Base-by-base conservation (phyloP, 2,329 filamentous ascomycete species). In the Ophiocordyceps robertsii region DNA sequence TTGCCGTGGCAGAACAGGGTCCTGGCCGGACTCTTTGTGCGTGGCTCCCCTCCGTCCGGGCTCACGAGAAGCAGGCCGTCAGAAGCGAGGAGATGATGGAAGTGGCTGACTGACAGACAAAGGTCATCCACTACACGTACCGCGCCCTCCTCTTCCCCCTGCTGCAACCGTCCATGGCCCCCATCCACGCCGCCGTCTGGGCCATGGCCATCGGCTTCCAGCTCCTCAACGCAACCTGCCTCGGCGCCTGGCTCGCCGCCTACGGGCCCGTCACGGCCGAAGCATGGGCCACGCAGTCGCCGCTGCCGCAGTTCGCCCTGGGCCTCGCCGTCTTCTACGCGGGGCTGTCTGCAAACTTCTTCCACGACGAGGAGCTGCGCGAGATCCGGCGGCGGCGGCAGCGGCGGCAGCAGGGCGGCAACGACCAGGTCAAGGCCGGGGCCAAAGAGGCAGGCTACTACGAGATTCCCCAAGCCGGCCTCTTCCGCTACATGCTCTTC, bases 91-190 rank as follows among this genome's bases (percentile, higher is more conserved):
- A n/a, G n/a, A n/a, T n/a, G n/a, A n/a, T n/a, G n/a, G n/a, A n/a
- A n/a, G n/a, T n/a, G n/a, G n/a, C n/a, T n/a, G n/a, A n/a, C n/a
- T n/a, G n/a, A n/a, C n/a, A n/a, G n/a, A n/a, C n/a, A n/a, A n/a
- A n/a, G n/a, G 70, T 84, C 30, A 76, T 90, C 43, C 92, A 98
- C 66, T 98, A 98, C 69, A 51, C 78, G 56, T 93, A 98, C 70
- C 86, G 92, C 48, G 89, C 92, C 10, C 62, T 96, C 44, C 64
- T 94, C 47, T 83, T 80, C 43, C 90, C 92, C 3, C 66, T 93
- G 44, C 70, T 90, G 49, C 86, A 90, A 48, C 90, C 90, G 0
- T 88, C 81, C 67, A 95, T 98, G 83, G 87, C 88, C 5, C 90
- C 90, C 9, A 84, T 95, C 50, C 84, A 94, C 61, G 57, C 75